A percentile compares a stretch with the other conserved stretches of the same genome.
Conservation (phyloP, 1,284 basidiomycete genomes). For the Hymenochaete sp. region DNA sequence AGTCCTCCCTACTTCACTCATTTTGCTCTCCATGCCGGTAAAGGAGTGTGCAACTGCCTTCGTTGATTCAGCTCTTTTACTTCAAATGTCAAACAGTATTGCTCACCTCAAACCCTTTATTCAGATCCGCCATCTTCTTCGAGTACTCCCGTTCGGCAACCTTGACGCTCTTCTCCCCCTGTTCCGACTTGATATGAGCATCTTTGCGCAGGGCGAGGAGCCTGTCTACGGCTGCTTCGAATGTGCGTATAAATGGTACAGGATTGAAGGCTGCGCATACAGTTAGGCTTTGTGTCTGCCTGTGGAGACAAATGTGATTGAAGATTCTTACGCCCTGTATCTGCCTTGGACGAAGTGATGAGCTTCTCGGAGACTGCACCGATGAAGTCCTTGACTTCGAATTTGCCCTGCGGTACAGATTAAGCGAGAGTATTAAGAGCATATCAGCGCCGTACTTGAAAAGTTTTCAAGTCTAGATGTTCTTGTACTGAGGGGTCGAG, state of each 20-base stretch:
- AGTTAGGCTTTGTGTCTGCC: background rate
- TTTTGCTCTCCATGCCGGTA: slow-evolving; percentile 75
- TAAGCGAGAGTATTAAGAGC: background rate
- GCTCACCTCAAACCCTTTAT: slow-evolving; percentile 84
- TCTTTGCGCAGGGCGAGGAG: slow-evolving; percentile 81
- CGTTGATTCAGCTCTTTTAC: background rate
- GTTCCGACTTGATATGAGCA: slow-evolving; percentile 81
- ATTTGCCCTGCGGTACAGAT: slow-evolving; percentile 57
- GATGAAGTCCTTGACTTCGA: slow-evolving; percentile 88
- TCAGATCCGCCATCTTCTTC: slow-evolving; percentile 86
- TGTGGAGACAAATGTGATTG: background rate
- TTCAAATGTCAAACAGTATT: slow-evolving; percentile 1
- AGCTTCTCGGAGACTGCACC: slow-evolving; percentile 78
- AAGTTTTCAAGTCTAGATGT: slow-evolving; percentile 57
- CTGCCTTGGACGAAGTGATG: slow-evolving; percentile 74
- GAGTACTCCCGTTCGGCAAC: slow-evolving; percentile 91
- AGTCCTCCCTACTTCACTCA: slow-evolving; percentile 91
- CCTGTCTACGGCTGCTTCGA: slow-evolving; percentile 84
- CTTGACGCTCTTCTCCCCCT: slow-evolving; percentile 87
- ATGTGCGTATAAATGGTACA: slow-evolving; percentile 84
- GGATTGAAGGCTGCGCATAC: slow-evolving; percentile 84
- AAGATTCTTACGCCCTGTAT: slow-evolving; percentile 66
- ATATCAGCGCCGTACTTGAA: slow-evolving; percentile 40
- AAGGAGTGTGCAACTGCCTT: slow-evolving; percentile 81
- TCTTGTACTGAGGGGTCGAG: slow-evolving; percentile 51